Base-by-base conservation (phyloP, 805 yeast species). In the Hemisphaericaspora nanyangensis region DNA sequence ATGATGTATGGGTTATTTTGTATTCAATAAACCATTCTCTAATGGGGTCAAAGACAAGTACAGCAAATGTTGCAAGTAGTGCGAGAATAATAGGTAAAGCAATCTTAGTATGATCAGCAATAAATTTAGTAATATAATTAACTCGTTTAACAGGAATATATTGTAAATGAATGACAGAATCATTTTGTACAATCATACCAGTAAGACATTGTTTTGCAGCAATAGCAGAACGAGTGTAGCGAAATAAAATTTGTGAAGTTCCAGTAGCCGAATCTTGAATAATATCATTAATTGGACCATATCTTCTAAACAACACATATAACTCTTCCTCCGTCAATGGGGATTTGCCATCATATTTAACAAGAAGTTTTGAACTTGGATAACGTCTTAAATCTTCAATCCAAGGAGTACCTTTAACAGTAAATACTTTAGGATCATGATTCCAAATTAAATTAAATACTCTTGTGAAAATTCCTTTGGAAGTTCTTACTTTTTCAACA, bases 351-450 rank as follows among this genome's bases (percentile, higher is more conserved):
- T 83, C 88, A 55, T 83, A 90, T 19, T 72, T 70, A 5, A 91
- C 79, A 39, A 76, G 74, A 17, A 93, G 61, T 11, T 70, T 68
- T 7, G 72, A 62, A 38, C 83, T 79, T 7, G 95, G 95, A 47
- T 73, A 76, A 45, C 96, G 65, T 50, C 86, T 76, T 57, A 93
- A 68, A 56, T 93, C 99, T 63, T 91, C 98, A 44, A 93, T 84
- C 96, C 97, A 91, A 0, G 99, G 99, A 1, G 76, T 69, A 45
- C 99, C 99, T 50, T 84, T 82, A 1, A 93, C 97, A 1, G 85
- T 80, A 52, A 72, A 82, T 38, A 74, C 82, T 43, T 67, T 64
- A 2, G 82, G 84, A 40, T 61, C 65, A 1, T 51, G 43, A 13
- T 47, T 50, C 31, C 44, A 49, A 1, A 54, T 4, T 3, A 28